These are phyloP conservation scores for Boletus sp. DNA, from an alignment of 768 basidiomycete species.

Conservation along the genomic window DNA sequence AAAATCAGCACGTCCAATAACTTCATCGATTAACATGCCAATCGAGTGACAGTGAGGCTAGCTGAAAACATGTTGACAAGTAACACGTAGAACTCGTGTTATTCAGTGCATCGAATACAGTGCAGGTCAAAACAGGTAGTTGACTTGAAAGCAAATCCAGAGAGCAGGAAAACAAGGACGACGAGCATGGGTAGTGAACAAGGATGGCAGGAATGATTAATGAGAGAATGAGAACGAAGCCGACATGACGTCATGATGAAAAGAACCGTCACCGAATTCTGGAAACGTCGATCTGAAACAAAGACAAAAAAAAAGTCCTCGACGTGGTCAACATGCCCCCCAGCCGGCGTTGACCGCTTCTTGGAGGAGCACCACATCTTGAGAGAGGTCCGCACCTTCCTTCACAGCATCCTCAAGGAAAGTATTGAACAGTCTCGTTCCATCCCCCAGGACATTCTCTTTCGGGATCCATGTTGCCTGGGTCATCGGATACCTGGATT, in stretches of 20 bases:
- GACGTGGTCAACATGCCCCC: neutral
- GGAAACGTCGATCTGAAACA: neutral
- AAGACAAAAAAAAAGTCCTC: neutral
- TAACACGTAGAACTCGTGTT: neutral
- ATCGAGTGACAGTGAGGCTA: too few relatives aligned
- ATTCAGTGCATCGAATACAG: neutral
- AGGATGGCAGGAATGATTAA: neutral
- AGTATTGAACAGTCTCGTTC: conserved; percentile 7
- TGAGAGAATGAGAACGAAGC: neutral
- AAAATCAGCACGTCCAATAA: too few relatives aligned
- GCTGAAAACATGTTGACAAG: neutral
- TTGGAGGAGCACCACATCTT: conserved; percentile 16
- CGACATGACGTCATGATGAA: neutral
- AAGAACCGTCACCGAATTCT: neutral
- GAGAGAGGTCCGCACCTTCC: conserved; percentile 19
- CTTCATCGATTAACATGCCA: too few relatives aligned
- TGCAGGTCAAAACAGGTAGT: neutral
- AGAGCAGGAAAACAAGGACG: neutral
- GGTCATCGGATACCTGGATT: conserved; percentile 24
- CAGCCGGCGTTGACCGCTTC: conserved; percentile 25
- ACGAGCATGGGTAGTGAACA: neutral
- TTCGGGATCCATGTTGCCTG: conserved; percentile 31
- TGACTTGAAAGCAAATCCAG: neutral
- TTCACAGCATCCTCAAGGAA: conserved; percentile 16
- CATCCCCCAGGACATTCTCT: conserved; percentile 25